Percentiles rank a stretch among this genome's conserved stretches.
Evolutionary conservation across 371 early-diverging fungal genomes (phyloP).

Genomic region (Mucor plumbeus): DNA sequence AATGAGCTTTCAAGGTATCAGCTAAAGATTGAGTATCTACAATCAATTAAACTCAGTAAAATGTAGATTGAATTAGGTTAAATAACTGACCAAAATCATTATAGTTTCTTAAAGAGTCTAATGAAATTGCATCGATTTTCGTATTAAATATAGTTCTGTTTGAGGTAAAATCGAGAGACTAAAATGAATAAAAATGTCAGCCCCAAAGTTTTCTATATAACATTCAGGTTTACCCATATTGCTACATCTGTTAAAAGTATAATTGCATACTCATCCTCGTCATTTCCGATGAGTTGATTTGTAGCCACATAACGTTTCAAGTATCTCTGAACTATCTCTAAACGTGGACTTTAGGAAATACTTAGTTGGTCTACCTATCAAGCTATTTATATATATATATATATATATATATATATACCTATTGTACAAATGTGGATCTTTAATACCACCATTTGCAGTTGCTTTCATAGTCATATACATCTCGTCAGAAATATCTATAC

Average conservation of each 20-base stretch:
- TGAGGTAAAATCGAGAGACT: conserved; percentile 10
- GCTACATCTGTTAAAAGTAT: conserved; percentile 9
- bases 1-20: background rate
- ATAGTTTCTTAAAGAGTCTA: background rate
- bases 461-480: conserved; percentile 4
- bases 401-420: conserved; percentile 5
- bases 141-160: background rate
- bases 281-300: conserved; percentile 18
- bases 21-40: conserved; percentile 14
- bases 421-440: conserved; percentile 1
- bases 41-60: background rate
- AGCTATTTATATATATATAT: background rate
- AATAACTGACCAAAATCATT: conserved; percentile 7
- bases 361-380: background rate
- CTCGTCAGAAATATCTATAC: conserved; percentile 19
- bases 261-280: conserved; percentile 10
- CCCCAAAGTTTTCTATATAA: background rate
- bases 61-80: background rate
- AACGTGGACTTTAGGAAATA: conserved; percentile 1
- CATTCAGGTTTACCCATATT: conserved; percentile 7
- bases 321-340: conserved; percentile 14
- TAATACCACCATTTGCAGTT: conserved; percentile 7
- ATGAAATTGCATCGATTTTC: background rate
- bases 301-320: conserved; percentile 13
- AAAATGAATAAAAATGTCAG: background rate